Base-by-base conservation (phyloP, 352 stramenopile genomes). In the Pythium graminicola region DNA sequence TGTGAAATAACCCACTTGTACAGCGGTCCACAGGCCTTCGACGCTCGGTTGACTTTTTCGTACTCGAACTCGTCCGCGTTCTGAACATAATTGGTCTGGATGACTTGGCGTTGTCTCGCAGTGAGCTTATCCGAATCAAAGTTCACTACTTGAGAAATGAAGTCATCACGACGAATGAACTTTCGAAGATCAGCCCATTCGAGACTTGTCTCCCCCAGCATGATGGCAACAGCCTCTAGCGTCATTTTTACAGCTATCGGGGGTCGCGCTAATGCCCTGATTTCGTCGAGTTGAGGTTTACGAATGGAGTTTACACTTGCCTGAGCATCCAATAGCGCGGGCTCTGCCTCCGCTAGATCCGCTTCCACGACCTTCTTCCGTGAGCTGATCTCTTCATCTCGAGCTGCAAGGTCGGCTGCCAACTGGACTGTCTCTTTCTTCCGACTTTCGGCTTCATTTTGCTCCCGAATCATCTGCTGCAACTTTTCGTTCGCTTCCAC, bases 1-100 rank as follows among this genome's bases (percentile, higher is more conserved):
- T 99, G 96, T 46, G 93, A 99, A 27, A 95, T 77, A 39, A 98
- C 92, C 98, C 98, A 99, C 64, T 98, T 96, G 71, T 97, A 99
- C 14, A 99, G 78, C 26, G 98, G 97, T 28, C 97, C 98, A 66
- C 97, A 99, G 17, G 97, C 98, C 61, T 96, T 96, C 11, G 89
- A 97, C 6, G 93, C 90, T 33, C 88, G 85, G 50, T 95, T 91
- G 29, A 98, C 93, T 64, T 93, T 95, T 39, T 95, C 85, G 53
- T 92, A 95, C 50, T 95, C 85, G 50, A 95, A 95, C 26, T 95
- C 84, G 9, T 95, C 85, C 19, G 74, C 69, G 42, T 88, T 98
- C 80, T 72, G 86, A 2, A 99, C 74, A 64, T 99, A 99, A 45
- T 98, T 98, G 0, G 87, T 87, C 67, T 95, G 74, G 32, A 99